Conservation (phyloP, 2,329 filamentous ascomycete species). For the Fusarium guadeloupense region DNA sequence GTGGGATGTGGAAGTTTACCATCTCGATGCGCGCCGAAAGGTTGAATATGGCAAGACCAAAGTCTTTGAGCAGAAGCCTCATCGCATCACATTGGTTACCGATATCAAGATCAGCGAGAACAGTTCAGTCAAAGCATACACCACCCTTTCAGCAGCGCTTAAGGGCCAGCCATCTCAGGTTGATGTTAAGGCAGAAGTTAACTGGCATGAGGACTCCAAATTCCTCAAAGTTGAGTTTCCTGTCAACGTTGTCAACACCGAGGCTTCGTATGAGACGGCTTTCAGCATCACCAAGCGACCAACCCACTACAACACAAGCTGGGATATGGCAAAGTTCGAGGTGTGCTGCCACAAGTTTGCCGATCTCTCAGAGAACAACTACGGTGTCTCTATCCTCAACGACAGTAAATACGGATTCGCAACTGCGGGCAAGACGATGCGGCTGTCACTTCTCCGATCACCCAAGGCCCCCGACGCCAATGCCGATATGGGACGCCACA, state of each 20-base stretch:
- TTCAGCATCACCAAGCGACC: conserved; percentile 89
- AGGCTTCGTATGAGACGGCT: conserved; percentile 95
- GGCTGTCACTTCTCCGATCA: conserved; percentile 83
- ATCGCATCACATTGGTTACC: conserved; percentile 83
- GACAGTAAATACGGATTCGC: conserved; percentile 97
- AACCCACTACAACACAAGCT: conserved; percentile 96
- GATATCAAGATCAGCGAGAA: conserved; percentile 87
- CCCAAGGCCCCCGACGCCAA: conserved; percentile 93
- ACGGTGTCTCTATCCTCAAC: conserved; percentile 92
- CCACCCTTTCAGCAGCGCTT: conserved; percentile 77
- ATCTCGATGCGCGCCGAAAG: conserved; percentile 85
- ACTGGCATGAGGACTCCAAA: conserved; percentile 97
- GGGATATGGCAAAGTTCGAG: conserved; percentile 98
- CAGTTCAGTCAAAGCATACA: conserved; percentile 86
- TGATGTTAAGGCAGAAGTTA: conserved; percentile 85
- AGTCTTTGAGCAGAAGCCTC: conserved; percentile 75
- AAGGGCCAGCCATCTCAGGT: conserved; percentile 70
- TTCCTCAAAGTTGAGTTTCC: conserved; percentile 99
- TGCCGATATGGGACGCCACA: conserved; percentile 91
- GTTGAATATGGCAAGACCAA: conserved; percentile 73
- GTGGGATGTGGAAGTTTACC: conserved; percentile 98
- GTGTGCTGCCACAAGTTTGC: conserved; percentile 96
- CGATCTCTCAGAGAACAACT: conserved; percentile 86
- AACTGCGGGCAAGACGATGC: conserved; percentile 88
- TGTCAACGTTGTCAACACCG: conserved; percentile 87